Base-by-base conservation (phyloP, 352 stramenopile species). In the Thalassiosira exigua region DNA sequence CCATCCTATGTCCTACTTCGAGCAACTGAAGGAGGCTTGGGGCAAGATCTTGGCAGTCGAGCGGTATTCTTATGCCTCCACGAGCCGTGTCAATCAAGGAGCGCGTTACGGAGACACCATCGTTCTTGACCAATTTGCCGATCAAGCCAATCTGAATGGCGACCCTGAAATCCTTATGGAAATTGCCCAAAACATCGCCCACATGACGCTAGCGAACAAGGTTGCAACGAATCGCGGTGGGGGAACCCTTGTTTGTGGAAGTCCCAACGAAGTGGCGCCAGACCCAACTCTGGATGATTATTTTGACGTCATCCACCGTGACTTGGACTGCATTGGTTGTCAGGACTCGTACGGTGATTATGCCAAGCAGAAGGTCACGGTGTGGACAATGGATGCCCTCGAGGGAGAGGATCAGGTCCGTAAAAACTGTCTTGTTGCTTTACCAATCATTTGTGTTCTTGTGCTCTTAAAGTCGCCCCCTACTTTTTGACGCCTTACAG, bases 221-320 rank as follows among this genome's bases (percentile, higher is more conserved):
- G 29, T 85, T 12, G 27, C 61, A 3, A 72, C 58, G 19, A 85
- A 85, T 52, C 52, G 78, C 7, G 67, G 57, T 11, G 79, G 73
- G 24, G 80, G 80, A 0, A 73, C 66, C 46, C 59, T 89, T 0
- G 82, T 89, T 33, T 89, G 82, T 60, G 82, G 82, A 12, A 69
- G 27, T 44, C 68, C 71, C 0, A 82, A 85, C 52, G 82, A 89
- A 64, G 82, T 89, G n/a, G 72, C 67, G 24, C 78, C 77, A 3
- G 78, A 86, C 62, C 81, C 81, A 14, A 52, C 26, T 0, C 58
- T 85, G 14, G 76, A 85, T 73, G 81, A 89, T 70, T 81, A 75
- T 33, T 89, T 89, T 62, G 81, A 86, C 65, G 75, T 79, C 0
- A 56, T 82, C 9, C 61, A 87, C 59, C 52, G 52, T 44, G 80